Evolutionary conservation across 2,329 filamentous ascomycete genomes (phyloP).

Genomic region (Aspergillus candidus): DNA sequence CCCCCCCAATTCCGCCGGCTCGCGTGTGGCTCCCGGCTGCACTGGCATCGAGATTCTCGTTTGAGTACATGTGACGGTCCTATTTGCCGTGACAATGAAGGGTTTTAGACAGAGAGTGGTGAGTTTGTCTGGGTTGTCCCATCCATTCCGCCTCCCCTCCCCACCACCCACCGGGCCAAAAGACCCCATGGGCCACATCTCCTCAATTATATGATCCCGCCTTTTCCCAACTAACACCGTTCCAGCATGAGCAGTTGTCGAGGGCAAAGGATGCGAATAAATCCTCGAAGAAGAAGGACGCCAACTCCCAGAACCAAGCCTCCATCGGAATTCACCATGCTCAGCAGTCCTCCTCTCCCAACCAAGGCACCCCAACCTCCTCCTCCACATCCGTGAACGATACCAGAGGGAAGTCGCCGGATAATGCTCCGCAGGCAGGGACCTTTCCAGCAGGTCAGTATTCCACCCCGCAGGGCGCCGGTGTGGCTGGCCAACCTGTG

Average conservation of each 20-base stretch:
- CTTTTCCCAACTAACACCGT: slow-evolving; percentile 34
- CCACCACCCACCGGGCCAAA: slow-evolving; percentile 21
- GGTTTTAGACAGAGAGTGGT: slow-evolving; percentile 96
- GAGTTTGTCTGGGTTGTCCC: slow-evolving; percentile 44
- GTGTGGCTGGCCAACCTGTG: slow-evolving; percentile 27
- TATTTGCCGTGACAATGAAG: slow-evolving; percentile 67
- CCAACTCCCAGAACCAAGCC: slow-evolving; percentile 63
- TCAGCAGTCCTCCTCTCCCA: slow-evolving; percentile 56
- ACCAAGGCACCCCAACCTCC: slow-evolving; percentile 72
- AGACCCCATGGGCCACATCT: slow-evolving; percentile 2
- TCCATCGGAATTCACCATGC: slow-evolving; percentile 41
- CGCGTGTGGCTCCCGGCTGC: slow-evolving; percentile 31
- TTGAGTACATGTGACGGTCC: slow-evolving; percentile 33
- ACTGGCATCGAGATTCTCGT: slow-evolving; percentile 26
- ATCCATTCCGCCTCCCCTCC: slow-evolving; percentile 20
- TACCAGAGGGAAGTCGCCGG: slow-evolving; percentile 67
- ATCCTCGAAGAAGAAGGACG: slow-evolving; percentile 60
- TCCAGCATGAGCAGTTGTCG: slow-evolving; percentile 75
- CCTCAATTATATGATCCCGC: slow-evolving; percentile 1
- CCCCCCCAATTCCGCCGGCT: slow-evolving; percentile 25
- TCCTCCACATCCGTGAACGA: slow-evolving; percentile 85
- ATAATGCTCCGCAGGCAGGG: slow-evolving; percentile 31
- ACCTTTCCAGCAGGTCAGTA: slow-evolving; percentile 32
- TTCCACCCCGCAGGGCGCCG: slow-evolving; percentile 32
- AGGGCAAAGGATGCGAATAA: slow-evolving; percentile 83